A percentile compares a stretch with the other conserved stretches of the same genome.
phyloP scores from a whole-genome alignment of 1,284 basidiomycete species.

The Pterula multifida region DNA sequence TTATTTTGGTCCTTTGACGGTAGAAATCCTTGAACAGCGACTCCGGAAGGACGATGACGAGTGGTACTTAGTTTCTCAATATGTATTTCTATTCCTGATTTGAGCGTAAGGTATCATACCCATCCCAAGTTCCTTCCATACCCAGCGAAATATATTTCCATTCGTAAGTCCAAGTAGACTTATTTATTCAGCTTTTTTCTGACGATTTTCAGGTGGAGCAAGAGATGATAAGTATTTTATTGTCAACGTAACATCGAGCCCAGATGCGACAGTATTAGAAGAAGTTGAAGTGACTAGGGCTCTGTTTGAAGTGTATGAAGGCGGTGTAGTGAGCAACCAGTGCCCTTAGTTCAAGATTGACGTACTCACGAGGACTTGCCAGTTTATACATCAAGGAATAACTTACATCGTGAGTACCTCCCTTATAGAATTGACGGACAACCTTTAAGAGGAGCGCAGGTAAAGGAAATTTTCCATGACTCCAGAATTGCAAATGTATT shows the following conservation, averaged over 20 bases:
- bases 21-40: constrained; percentile 40
- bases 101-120: constrained; percentile 56
- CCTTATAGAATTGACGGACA: constrained; percentile 1
- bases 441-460: constrained; percentile 23
- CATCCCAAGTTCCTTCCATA: constrained; percentile 69
- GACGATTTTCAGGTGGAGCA: constrained; percentile 31
- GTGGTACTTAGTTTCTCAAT: constrained; percentile 34
- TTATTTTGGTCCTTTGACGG: constrained; percentile 63
- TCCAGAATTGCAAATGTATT: constrained; percentile 60
- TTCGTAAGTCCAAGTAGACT: constrained; percentile 32
- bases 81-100: background rate
- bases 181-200: constrained; percentile 5
- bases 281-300: constrained; percentile 82
- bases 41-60: constrained; percentile 55
- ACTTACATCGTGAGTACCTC: constrained; percentile 48
- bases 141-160: constrained; percentile 63
- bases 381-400: constrained; percentile 78
- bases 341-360: too few species aligned
- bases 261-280: constrained; percentile 48
- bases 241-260: constrained; percentile 46
- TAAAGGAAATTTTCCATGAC: constrained; percentile 78
- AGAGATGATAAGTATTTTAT: constrained; percentile 74
- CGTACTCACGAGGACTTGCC: too few species aligned
- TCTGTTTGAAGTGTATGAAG: constrained; percentile 76
- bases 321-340: constrained; percentile 60